Conservation (phyloP, 2,329 filamentous ascomycete species). For the Talaromyces sp. region DNA sequence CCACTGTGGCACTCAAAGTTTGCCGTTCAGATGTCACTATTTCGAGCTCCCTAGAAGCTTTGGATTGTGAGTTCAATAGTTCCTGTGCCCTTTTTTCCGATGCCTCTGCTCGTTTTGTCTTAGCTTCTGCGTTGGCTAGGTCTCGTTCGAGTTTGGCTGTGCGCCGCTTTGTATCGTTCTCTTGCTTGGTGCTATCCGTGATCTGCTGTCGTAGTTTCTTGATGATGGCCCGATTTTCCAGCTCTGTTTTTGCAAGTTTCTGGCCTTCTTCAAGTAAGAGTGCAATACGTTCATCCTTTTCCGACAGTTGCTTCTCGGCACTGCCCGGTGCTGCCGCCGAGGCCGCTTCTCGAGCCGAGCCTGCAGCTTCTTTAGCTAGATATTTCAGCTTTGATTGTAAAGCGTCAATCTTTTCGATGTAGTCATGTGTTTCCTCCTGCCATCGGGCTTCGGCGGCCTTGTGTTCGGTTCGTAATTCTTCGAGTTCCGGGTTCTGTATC, state of each 20-base stretch:
- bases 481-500: constrained; percentile 23
- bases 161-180: constrained; percentile 51
- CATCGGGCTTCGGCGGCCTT: constrained; percentile 54
- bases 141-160: constrained; percentile 57
- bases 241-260: constrained; percentile 77
- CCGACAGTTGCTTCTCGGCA: constrained; percentile 72
- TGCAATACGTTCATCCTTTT: constrained; percentile 87
- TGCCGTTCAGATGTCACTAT: constrained; percentile 59
- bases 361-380: constrained; percentile 72
- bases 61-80: constrained; percentile 48
- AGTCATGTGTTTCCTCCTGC: constrained; percentile 76
- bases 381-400: constrained; percentile 89
- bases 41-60: constrained; percentile 56
- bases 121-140: constrained; percentile 45
- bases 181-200: constrained; percentile 49
- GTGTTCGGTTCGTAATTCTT: constrained; percentile 47
- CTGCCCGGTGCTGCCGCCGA: constrained; percentile 61
- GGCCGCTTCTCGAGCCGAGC: constrained; percentile 66
- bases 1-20: constrained; percentile 60
- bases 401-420: constrained; percentile 86
- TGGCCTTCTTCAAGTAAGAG: constrained; percentile 89
- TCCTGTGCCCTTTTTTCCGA: constrained; percentile 54
- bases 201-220: constrained; percentile 65
- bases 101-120: constrained; percentile 57
- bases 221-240: constrained; percentile 76